phyloP scores from a whole-genome alignment of 2,329 filamentous ascomycete species.

The Alternaria sp. region DNA sequence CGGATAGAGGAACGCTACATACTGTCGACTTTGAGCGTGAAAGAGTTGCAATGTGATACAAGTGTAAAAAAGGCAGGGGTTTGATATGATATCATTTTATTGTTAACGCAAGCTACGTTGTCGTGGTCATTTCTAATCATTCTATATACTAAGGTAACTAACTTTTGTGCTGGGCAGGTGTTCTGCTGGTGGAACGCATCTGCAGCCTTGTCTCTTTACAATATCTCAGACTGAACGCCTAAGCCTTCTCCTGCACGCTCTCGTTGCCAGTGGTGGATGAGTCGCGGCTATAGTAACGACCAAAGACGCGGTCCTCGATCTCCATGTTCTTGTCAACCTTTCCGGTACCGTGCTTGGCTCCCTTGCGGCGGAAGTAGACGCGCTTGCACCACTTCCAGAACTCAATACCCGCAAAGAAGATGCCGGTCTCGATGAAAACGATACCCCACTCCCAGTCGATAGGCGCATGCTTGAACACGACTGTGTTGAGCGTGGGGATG shows the following conservation, averaged over 20 bases:
- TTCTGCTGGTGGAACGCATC: background rate
- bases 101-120: background rate
- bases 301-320: constrained; percentile 30
- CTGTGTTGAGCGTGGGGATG: constrained; percentile 72
- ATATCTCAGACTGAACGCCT: background rate
- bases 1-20: background rate
- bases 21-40: background rate
- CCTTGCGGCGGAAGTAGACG: constrained; percentile 44
- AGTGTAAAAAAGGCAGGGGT: background rate
- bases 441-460: constrained; percentile 77
- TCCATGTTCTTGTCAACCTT: constrained; percentile 25
- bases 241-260: constrained; percentile 12
- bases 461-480: constrained; percentile 71
- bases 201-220: background rate
- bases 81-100: background rate
- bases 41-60: background rate
- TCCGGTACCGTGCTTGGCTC: constrained; percentile 17
- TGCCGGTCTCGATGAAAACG: constrained; percentile 66
- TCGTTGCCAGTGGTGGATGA: background rate
- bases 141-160: constrained; percentile 2
- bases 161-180: constrained; percentile 4
- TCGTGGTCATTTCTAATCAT: background rate
- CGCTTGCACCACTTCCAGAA: constrained; percentile 74
- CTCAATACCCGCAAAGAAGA: constrained; percentile 73
- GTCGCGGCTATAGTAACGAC: constrained; percentile 24